Base-by-base conservation (phyloP, 768 basidiomycete genomes). In the Lactarius indigo region DNA sequence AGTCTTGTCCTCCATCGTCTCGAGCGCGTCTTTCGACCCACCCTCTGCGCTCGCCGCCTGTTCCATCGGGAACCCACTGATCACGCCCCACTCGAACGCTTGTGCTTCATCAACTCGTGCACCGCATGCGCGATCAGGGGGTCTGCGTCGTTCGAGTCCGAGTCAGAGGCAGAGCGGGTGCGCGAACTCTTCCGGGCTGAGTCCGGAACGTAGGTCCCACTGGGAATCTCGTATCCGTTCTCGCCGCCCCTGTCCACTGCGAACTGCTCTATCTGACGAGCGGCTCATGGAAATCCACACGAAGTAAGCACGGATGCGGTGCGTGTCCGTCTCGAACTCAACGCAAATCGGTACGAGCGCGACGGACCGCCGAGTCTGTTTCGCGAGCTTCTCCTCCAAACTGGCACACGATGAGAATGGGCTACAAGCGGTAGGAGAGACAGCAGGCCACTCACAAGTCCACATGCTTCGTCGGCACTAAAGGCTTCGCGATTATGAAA, bases 1-100 rank as follows among this genome's bases (percentile, higher is more conserved):
- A 3, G 91, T 92, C 78, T 91, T 91, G 72, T 92, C 91, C 75
- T 92, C 91, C 74, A 89, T 75, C 68, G 89, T 68, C 63, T 84
- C 82, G 75, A 80, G 74, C 64, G 83, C 85, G 72, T 85, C 85
- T 26, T 81, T 77, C 44, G 79, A 75, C 62, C 70, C 69, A 18
- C 78, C 76, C 37, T 74, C 78, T 31, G 74, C 73, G n/a, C n/a
- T n/a, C n/a, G 64, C 69, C 59, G 26, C 68, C 59, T 44, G 80
- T 79, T 20, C 78, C 70, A 31, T 80, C 79, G 42, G 71, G 56
- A 88, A 83, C 1, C 81, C 85, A 13, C 85, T 87, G 55, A 98
- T 83, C 33, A 98, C 86, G 23, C 96, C 94, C 87, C 94, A 91
- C 74, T 98, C 97, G 41, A 98, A 85, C 5, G 90, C 92, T 97